phyloP scores from a whole-genome alignment of 306 rosid genomes.

The Lathyrus aphaca region DNA sequence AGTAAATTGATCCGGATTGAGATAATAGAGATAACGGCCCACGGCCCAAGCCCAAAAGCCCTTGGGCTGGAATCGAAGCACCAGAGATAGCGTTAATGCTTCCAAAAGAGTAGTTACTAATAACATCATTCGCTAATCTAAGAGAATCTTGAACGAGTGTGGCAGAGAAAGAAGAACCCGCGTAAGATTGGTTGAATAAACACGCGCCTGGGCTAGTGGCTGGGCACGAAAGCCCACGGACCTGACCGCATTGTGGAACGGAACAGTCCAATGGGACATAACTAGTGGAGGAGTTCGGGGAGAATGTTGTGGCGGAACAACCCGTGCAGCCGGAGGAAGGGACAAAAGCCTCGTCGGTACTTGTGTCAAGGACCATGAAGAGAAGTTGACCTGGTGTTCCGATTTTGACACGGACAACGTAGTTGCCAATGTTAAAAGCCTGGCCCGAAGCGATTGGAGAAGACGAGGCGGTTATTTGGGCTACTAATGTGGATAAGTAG shows the following conservation, averaged over 20 bases:
- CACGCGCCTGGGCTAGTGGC: conserved; percentile 49
- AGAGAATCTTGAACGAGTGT: conserved; percentile 65
- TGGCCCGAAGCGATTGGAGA: conserved; percentile 87
- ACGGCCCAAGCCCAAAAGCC: conserved; percentile 85
- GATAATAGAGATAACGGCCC: conserved; percentile 76
- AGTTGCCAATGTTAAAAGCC: conserved; percentile 70
- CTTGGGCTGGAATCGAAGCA: conserved; percentile 69
- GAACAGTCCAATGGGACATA: conserved; percentile 64
- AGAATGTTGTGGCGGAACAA: conserved; percentile 59
- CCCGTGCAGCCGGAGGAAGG: conserved; percentile 77
- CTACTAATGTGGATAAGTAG: conserved; percentile 59
- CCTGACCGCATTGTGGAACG: conserved; percentile 55
- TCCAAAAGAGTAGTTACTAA: conserved; percentile 68
- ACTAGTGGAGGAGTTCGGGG: conserved; percentile 58
- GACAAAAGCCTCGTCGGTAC: conserved; percentile 79
- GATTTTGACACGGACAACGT: conserved; percentile 66
- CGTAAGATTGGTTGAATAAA: conserved; percentile 77
- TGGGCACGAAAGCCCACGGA: conserved; percentile 70
- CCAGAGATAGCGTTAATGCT: conserved; percentile 65
- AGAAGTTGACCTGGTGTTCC: conserved; percentile 82
- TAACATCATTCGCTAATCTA: conserved; percentile 41
- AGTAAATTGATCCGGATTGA: conserved; percentile 69
- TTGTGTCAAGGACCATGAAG: conserved; percentile 87
- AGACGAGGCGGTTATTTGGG: conserved; percentile 52
- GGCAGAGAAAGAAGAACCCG: conserved; percentile 78